Evolutionary conservation across 345 rosid species (phyloP).

Genomic region (Pseudoturritis turrita): DNA sequence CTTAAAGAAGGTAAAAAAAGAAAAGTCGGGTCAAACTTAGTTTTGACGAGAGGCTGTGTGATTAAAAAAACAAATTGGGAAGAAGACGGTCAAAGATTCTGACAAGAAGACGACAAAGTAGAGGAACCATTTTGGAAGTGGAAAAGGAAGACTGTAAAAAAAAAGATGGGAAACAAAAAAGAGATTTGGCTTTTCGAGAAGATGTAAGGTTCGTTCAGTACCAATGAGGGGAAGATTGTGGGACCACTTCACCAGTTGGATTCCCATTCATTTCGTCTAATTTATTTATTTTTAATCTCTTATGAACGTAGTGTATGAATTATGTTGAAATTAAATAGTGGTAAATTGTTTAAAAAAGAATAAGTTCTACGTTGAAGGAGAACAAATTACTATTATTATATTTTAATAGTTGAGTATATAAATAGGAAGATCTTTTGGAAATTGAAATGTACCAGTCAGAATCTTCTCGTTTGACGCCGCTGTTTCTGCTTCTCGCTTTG

Average conservation of each 20-base stretch:
- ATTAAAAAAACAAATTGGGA: not conserved
- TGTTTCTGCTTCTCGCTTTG: conserved; percentile 21
- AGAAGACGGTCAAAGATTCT: conserved; percentile 27
- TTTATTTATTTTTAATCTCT: not conserved
- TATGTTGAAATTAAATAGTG: not conserved
- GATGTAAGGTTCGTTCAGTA: conserved; percentile 19
- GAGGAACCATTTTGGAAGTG: conserved; percentile 14
- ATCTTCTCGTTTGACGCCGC: conserved; percentile 33
- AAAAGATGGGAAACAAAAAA: not conserved
- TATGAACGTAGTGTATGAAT: not conserved
- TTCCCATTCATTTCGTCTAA: not conserved
- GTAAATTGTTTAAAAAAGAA: not conserved
- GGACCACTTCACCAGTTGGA: conserved; percentile 16
- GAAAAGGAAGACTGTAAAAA: conserved; percentile 1
- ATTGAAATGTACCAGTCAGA: conserved; percentile 21
- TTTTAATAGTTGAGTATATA: not conserved
- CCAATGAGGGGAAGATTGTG: conserved; percentile 19
- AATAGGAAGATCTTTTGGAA: conserved; percentile 28
- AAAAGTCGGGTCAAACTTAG: conserved; percentile 20
- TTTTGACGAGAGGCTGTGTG: conserved; percentile 8
- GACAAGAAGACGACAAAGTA: conserved; percentile 31
- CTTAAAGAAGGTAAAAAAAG: not conserved
- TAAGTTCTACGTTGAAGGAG: not conserved
- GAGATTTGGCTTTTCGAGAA: conserved; percentile 30
- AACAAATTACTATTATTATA: not conserved